These are phyloP conservation scores for Apiotrichum montevideense DNA, from an alignment of 1,284 basidiomycete genomes.

Conservation along the genomic window DNA sequence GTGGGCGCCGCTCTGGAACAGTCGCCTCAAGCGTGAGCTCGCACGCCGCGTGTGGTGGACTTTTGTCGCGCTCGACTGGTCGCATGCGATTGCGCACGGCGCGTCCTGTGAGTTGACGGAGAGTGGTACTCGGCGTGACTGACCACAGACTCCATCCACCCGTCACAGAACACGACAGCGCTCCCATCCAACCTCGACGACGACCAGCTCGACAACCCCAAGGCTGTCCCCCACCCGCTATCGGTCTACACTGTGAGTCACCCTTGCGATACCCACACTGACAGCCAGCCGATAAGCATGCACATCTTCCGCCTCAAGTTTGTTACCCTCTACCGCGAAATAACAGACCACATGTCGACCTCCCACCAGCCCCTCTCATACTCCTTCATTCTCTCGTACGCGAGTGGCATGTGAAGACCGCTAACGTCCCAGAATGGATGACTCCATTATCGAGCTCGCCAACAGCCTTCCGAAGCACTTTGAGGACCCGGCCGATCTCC, in stretches of 20 bases:
- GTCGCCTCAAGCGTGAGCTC: slow-evolving; percentile 16
- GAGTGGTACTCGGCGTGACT: neutral
- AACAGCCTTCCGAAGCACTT: slow-evolving; percentile 14
- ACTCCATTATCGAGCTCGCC: slow-evolving; percentile 13
- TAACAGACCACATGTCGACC: slow-evolving; percentile 17
- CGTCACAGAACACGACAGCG: slow-evolving; percentile 21
- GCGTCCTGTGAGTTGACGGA: slow-evolving; percentile 9
- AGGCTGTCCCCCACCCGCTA: slow-evolving; percentile 8
- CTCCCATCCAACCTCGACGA: slow-evolving; percentile 21
- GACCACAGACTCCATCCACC: slow-evolving; percentile 17
- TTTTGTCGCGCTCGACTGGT: slow-evolving; percentile 23
- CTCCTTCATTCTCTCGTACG: slow-evolving; percentile 12
- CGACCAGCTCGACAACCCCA: slow-evolving; percentile 12
- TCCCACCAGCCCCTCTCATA: slow-evolving; percentile 11
- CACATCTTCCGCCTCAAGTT: slow-evolving; percentile 20
- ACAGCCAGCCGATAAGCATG: slow-evolving; percentile 13
- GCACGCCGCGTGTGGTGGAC: slow-evolving; percentile 24
- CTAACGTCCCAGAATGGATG: slow-evolving; percentile 14
- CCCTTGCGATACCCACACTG: neutral
- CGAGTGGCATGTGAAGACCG: too few species aligned
- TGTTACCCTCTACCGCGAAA: slow-evolving; percentile 18
- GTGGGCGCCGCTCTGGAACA: slow-evolving; percentile 17
- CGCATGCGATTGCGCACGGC: slow-evolving; percentile 17
- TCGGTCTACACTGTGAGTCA: slow-evolving; percentile 8
- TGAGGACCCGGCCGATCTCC: slow-evolving; percentile 5